Evolutionary conservation across 495 filamentous ascomycete species (phyloP).

Genomic region (Platismatia glauca): DNA sequence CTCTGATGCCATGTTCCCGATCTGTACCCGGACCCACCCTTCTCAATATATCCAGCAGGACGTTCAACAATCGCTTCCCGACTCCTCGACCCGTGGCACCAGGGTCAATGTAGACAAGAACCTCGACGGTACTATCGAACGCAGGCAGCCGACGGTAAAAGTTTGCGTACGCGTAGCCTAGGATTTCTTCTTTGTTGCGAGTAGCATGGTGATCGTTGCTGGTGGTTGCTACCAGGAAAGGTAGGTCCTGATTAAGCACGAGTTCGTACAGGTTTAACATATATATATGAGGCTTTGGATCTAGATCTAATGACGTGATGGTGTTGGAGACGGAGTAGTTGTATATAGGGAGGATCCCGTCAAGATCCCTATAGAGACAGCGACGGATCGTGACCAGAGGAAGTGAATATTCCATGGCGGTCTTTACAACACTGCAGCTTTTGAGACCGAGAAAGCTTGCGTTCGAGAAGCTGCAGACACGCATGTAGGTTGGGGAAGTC

Average conservation of each 20-base stretch:
- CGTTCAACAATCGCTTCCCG: constrained; percentile 22
- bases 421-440: not conserved
- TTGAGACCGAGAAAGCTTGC: not conserved
- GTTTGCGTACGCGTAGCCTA: constrained; percentile 28
- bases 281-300: constrained; percentile 20
- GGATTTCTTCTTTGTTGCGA: constrained; percentile 14
- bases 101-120: constrained; percentile 28
- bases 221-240: constrained; percentile 27
- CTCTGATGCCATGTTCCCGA: constrained; percentile 17
- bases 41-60: constrained; percentile 14
- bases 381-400: not conserved
- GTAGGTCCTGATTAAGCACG: constrained; percentile 20
- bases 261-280: constrained; percentile 21
- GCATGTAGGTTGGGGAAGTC: not conserved
- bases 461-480: not conserved
- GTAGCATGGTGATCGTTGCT: not conserved
- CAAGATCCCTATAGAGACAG: constrained; percentile 17
- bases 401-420: not conserved
- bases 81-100: constrained; percentile 18
- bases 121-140: constrained; percentile 29
- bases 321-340: constrained; percentile 29
- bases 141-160: constrained; percentile 16
- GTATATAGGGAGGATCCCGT: constrained; percentile 28
- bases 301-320: constrained; percentile 24
- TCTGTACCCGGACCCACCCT: not conserved